phyloP scores from a whole-genome alignment of 208 protist genomes.

The Crithidia brevicula region DNA sequence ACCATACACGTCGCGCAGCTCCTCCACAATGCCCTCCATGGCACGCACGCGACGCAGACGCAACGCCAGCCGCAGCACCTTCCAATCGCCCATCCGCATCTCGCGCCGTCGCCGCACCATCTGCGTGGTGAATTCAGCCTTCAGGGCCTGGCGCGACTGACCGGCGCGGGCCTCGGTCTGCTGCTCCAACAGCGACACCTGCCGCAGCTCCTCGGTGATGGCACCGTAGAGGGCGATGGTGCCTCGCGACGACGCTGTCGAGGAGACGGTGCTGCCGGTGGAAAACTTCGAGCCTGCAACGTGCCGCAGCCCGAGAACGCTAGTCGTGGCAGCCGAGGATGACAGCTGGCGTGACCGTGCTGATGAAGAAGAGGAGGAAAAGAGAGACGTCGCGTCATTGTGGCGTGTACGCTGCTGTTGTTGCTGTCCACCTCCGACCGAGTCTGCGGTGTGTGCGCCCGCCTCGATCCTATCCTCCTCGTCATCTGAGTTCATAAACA shows the following conservation, averaged over 20 bases:
- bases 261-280: constrained; percentile 28
- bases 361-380: constrained; percentile 5
- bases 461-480: not conserved
- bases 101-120: constrained; percentile 35
- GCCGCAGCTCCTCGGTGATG: constrained; percentile 66
- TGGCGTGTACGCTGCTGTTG: not conserved
- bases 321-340: constrained; percentile 9
- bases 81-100: constrained; percentile 62
- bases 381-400: not conserved
- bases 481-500: constrained; percentile 39
- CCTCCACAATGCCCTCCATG: constrained; percentile 49
- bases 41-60: constrained; percentile 49
- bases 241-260: constrained; percentile 46
- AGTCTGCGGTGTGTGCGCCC: no score
- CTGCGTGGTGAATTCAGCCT: constrained; percentile 40
- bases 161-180: constrained; percentile 24
- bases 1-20: constrained; percentile 56
- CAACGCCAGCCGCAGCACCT: constrained; percentile 51
- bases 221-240: constrained; percentile 71
- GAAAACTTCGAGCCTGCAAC: constrained; percentile 27
- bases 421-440: not conserved
- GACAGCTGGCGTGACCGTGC: not conserved
- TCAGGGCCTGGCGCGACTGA: constrained; percentile 35
- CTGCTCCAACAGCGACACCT: constrained; percentile 32
- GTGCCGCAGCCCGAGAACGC: constrained; percentile 32